Evolutionary conservation across 768 basidiomycete genomes (phyloP).

Genomic region (Lactarius deliciosus): DNA sequence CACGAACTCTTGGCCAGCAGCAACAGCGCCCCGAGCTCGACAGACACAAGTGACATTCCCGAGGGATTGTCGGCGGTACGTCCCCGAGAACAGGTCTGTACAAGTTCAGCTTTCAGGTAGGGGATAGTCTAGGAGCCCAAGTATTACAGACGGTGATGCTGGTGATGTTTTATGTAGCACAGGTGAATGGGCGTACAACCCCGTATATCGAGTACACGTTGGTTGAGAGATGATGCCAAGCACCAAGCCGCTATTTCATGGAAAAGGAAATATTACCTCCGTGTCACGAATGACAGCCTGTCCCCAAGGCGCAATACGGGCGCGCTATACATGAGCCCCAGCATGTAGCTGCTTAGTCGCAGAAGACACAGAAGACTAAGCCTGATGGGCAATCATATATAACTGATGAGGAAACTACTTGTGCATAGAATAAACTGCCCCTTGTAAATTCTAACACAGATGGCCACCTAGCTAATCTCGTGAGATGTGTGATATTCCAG

Average conservation of each 20-base stretch:
- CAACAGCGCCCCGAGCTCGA: background rate
- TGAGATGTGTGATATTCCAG: background rate
- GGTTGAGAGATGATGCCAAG: background rate
- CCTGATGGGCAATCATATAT: background rate
- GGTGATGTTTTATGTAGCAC: background rate
- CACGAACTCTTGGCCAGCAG: background rate
- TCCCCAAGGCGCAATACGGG: background rate
- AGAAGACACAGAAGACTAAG: background rate
- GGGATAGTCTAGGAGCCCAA: background rate
- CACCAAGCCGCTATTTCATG: background rate
- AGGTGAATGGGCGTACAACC: background rate
- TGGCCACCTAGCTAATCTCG: background rate
- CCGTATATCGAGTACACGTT: background rate
- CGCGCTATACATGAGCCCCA: background rate
- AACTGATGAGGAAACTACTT: background rate
- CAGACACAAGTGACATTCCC: background rate
- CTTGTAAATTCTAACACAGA: background rate
- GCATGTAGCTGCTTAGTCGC: background rate
- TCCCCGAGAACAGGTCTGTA: background rate
- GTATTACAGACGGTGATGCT: background rate
- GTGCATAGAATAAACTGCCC: background rate
- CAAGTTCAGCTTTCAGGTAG: background rate
- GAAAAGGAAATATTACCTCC: background rate
- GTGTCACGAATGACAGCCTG: background rate
- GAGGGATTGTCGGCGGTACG: background rate